Conservation (phyloP, 495 filamentous ascomycete genomes). For the Jackrogersella multiformis region DNA sequence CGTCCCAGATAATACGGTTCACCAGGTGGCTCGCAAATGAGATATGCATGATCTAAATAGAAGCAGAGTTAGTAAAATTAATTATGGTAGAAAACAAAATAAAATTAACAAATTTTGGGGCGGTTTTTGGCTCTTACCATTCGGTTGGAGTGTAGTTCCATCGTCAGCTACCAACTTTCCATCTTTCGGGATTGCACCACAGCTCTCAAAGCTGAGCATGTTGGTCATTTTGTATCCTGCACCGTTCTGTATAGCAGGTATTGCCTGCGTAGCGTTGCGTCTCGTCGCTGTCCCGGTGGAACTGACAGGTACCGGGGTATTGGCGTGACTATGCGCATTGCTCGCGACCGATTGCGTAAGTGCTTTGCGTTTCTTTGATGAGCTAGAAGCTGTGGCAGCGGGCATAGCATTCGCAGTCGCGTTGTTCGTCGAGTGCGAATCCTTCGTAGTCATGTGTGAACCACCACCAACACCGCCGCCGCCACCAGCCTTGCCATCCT, state of each 20-base stretch:
- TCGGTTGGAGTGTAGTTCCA: constrained; percentile 80
- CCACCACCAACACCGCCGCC: constrained; percentile 50
- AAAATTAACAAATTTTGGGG: neutral
- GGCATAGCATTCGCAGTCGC: constrained; percentile 63
- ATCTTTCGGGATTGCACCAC: constrained; percentile 72
- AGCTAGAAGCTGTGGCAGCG: constrained; percentile 56
- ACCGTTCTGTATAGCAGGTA: constrained; percentile 18
- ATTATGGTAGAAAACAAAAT: too few relatives aligned
- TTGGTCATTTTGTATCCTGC: constrained; percentile 67
- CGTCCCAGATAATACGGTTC: constrained; percentile 97
- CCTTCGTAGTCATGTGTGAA: constrained; percentile 37
- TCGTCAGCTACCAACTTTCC: constrained; percentile 89
- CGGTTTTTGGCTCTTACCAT: constrained; percentile 71
- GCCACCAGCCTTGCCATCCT: constrained; percentile 54
- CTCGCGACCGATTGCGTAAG: constrained; percentile 48
- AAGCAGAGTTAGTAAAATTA: constrained; percentile 4
- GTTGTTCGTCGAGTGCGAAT: constrained; percentile 38
- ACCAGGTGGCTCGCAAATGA: constrained; percentile 96
- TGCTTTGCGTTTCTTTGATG: constrained; percentile 83
- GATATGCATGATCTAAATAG: constrained; percentile 87
- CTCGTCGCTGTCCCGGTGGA: constrained; percentile 49
- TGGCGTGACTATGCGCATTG: constrained; percentile 45
- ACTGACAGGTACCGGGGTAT: constrained; percentile 61
- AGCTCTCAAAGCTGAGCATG: constrained; percentile 85
- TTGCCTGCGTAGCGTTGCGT: constrained; percentile 45